These are phyloP conservation scores for Alternaria ventricosa DNA, from an alignment of 2,329 filamentous ascomycete genomes.

Conservation along the genomic window DNA sequence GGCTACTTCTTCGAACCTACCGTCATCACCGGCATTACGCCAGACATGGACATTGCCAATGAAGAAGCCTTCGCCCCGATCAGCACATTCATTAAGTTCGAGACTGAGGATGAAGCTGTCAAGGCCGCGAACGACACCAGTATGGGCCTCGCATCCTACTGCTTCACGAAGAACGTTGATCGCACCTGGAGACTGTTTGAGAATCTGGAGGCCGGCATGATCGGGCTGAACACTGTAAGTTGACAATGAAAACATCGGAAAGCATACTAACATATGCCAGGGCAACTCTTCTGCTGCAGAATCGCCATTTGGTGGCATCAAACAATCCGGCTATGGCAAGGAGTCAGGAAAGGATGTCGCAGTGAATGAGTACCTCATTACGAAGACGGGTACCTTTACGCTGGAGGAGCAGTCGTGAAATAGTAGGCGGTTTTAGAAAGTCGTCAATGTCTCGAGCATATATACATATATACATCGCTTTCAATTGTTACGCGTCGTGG, in stretches of 20 bases:
- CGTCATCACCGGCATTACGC: conserved; percentile 65
- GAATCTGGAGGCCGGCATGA: conserved; percentile 73
- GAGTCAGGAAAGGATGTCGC: conserved; percentile 72
- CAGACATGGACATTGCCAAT: conserved; percentile 62
- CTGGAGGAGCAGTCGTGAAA: conserved; percentile 51
- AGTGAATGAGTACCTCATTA: conserved; percentile 67
- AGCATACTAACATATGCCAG: conserved; percentile 23
- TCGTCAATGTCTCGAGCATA: neutral
- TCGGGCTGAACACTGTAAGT: conserved; percentile 67
- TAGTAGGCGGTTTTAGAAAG: neutral
- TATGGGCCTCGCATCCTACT: conserved; percentile 71
- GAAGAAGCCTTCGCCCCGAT: conserved; percentile 73
- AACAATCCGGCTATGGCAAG: conserved; percentile 72
- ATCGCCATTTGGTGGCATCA: conserved; percentile 71
- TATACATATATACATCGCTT: neutral
- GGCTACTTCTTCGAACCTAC: conserved; percentile 76
- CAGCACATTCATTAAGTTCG: conserved; percentile 68
- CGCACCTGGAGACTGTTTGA: conserved; percentile 70
- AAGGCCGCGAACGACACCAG: conserved; percentile 65
- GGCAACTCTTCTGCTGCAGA: conserved; percentile 71
- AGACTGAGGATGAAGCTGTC: conserved; percentile 70
- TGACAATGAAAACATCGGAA: neutral
- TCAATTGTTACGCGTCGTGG: neutral
- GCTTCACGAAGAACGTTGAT: conserved; percentile 72
- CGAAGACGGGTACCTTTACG: conserved; percentile 70